Evolutionary conservation across 179 eudicot genomes (phyloP), one percentile per base, ranked within the genome.

Genomic region (Camellia oleifera): DNA sequence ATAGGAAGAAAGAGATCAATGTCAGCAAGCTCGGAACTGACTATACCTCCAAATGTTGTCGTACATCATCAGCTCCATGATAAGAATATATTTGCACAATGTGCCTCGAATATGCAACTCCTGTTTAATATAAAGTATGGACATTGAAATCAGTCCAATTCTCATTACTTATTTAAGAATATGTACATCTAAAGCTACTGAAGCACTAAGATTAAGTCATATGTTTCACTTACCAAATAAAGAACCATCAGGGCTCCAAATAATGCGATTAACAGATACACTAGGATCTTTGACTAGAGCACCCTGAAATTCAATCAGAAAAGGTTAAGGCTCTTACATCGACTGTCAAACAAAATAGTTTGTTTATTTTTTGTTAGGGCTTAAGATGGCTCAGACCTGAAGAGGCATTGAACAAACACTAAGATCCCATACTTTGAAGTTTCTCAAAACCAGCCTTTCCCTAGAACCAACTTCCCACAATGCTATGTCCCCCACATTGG

Each of bases 211-310:
- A 40, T 12, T 72, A 9, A 7, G 26, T 69, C 14, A 78, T 3
- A 15, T 4, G 26, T 65, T 48, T 48, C 20, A 52, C 93, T 81
- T 85, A 95, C 99, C 99, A 78, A 92, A 91, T 46, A 95, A 81
- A 82, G 90, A 84, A 77, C 99, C 99, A 89, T 95, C 97, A 60
- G 98, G 97, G 77, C 98, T 91, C 99, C 99, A 95, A 62, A 89
- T 89, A 71, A 94, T 91, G 78, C 98, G 95, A 83, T 95, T 95
- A 46, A 94, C 97, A 54, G 94, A 91, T 11, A 89, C 94, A 71
- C 88, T 82, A 8, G 94, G 91, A 77, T 95, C 98, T 82, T 91
- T 95, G 23, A 83, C 91, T 68, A 95, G 77, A 80, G 94, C 85
- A 79, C 91, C 85, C 99, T 95, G 84, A 71, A 81, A 82, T 78